These are phyloP conservation scores for Malus fusca DNA, from an alignment of 306 rosid genomes.

Conservation along the genomic window DNA sequence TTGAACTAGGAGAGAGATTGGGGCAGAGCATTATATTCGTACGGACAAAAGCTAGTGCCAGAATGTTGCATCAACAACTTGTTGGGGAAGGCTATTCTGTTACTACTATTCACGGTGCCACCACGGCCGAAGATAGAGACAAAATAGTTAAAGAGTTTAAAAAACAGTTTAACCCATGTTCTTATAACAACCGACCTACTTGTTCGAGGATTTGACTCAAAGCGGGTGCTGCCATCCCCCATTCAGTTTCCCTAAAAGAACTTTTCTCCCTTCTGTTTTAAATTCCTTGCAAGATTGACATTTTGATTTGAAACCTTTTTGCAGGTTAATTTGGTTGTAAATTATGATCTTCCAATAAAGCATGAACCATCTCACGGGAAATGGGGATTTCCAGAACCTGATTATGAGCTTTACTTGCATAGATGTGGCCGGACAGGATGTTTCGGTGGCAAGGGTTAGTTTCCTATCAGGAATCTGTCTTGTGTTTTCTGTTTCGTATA, in stretches of 20 bases:
- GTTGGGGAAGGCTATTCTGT: slow-evolving; percentile 46
- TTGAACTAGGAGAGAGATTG: slow-evolving; percentile 61
- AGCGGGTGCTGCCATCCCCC: slow-evolving; percentile 35
- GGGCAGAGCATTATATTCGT: slow-evolving; percentile 70
- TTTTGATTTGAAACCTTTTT: slow-evolving; percentile 1
- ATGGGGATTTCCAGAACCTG: slow-evolving; percentile 28
- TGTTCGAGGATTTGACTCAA: slow-evolving; percentile 63
- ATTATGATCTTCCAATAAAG: slow-evolving; percentile 58
- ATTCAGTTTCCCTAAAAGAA: neutral
- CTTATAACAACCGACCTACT: slow-evolving; percentile 57
- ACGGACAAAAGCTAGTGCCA: slow-evolving; percentile 48
- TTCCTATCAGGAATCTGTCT: neutral
- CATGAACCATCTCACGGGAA: neutral
- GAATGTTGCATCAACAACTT: slow-evolving; percentile 40
- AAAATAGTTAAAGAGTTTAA: slow-evolving; percentile 61
- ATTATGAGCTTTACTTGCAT: slow-evolving; percentile 61
- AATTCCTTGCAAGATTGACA: neutral
- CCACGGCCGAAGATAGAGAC: slow-evolving; percentile 42
- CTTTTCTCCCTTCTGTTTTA: neutral
- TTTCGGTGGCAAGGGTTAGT: slow-evolving; percentile 63
- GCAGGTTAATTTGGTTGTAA: slow-evolving; percentile 62
- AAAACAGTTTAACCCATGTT: slow-evolving; percentile 52
- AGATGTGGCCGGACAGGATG: slow-evolving; percentile 68
- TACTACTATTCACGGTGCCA: slow-evolving; percentile 54
- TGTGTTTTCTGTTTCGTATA: no score